phyloP scores from a whole-genome alignment of 2,329 filamentous ascomycete species.

The Claviceps digitariae region DNA sequence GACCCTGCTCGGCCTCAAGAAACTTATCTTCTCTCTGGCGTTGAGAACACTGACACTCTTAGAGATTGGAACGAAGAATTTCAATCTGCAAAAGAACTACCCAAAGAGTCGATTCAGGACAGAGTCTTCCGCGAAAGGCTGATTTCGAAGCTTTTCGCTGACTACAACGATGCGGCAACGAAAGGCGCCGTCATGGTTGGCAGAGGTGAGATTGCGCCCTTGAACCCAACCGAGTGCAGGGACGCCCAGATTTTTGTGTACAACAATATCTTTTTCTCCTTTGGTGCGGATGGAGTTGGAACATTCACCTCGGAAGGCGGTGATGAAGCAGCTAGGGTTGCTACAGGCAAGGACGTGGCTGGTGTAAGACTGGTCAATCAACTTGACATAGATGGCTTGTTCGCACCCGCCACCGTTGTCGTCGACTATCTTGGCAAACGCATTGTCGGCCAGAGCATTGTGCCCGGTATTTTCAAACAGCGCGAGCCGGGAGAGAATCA shows the following conservation, averaged over 20 bases:
- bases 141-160: slow-evolving; percentile 89
- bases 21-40: slow-evolving; percentile 75
- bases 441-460: slow-evolving; percentile 93
- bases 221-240: slow-evolving; percentile 84
- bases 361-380: slow-evolving; percentile 95
- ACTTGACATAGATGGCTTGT: slow-evolving; percentile 85
- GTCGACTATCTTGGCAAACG: slow-evolving; percentile 96
- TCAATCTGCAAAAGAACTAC: slow-evolving; percentile 88
- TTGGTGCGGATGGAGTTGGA: slow-evolving; percentile 91
- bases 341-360: slow-evolving; percentile 90
- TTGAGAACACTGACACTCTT: slow-evolving; percentile 86
- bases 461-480: slow-evolving; percentile 98
- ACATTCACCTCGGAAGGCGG: slow-evolving; percentile 95
- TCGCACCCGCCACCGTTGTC: slow-evolving; percentile 90
- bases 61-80: slow-evolving; percentile 99
- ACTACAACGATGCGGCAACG: slow-evolving; percentile 92
- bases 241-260: slow-evolving; percentile 99
- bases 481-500: slow-evolving; percentile 94
- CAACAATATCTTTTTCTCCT: slow-evolving; percentile 99
- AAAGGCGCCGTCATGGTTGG: slow-evolving; percentile 86
- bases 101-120: slow-evolving; percentile 87
- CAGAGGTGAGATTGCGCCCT: slow-evolving; percentile 76
- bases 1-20: slow-evolving; percentile 88
- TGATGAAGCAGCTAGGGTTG: slow-evolving; percentile 88
- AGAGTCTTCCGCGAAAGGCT: slow-evolving; percentile 90